phyloP scores from a whole-genome alignment of 495 filamentous ascomycete genomes.

The Cladorrhinum samala region DNA sequence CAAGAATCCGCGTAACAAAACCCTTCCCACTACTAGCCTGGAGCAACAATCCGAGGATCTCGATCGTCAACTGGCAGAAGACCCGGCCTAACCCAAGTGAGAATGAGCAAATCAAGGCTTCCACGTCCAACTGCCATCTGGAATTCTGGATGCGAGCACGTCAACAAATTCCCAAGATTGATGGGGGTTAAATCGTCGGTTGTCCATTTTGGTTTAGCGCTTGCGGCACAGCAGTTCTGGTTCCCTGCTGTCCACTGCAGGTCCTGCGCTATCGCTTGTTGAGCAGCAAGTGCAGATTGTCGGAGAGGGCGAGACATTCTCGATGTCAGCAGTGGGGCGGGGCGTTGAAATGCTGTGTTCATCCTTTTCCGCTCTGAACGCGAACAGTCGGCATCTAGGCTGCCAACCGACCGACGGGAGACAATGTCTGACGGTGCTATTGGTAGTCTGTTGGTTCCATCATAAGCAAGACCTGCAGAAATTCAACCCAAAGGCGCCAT shows the following conservation, averaged over 20 bases:
- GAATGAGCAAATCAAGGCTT: too few relatives aligned
- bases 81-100: too few relatives aligned
- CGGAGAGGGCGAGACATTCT: neutral
- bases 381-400: neutral
- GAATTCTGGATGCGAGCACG: too few relatives aligned
- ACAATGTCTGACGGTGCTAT: too few relatives aligned
- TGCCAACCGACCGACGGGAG: too few relatives aligned
- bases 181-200: neutral
- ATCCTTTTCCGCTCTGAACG: neutral
- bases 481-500: too few relatives aligned
- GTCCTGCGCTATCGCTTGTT: too few relatives aligned
- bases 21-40: neutral
- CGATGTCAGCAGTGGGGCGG: neutral
- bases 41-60: conserved; percentile 2
- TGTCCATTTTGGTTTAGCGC: neutral
- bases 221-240: neutral
- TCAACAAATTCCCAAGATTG: neutral
- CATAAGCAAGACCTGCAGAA: too few relatives aligned
- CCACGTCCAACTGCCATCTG: neutral
- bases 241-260: too few relatives aligned
- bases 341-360: too few relatives aligned
- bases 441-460: too few relatives aligned
- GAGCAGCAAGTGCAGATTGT: neutral
- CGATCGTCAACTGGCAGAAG: conserved; percentile 1
- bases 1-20: conserved; percentile 21